Conservation (phyloP, 139 green algal genomes). For the Pseudopediastrum boryanum region DNA sequence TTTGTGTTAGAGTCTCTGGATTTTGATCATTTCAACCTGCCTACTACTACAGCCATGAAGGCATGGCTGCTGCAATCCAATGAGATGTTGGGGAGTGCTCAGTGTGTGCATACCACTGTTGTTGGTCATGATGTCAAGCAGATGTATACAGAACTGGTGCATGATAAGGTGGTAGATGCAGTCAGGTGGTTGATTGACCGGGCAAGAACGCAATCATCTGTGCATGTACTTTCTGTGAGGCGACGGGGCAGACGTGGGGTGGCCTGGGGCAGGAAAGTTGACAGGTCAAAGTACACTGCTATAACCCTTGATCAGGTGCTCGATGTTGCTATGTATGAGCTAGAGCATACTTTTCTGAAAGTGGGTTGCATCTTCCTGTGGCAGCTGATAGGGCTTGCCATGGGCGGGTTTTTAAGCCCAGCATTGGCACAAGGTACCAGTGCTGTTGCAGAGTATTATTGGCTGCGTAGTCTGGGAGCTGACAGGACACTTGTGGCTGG, state of each 20-base stretch:
- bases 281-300: no score
- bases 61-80: not conserved
- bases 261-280: no score
- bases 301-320: no score
- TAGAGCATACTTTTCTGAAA: not conserved
- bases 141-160: slow-evolving; percentile 12
- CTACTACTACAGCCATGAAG: not conserved
- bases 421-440: not conserved
- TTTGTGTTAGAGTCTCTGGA: slow-evolving; percentile 14
- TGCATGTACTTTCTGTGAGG: slow-evolving; percentile 5
- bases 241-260: slow-evolving; percentile 3
- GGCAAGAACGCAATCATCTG: not conserved
- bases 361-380: slow-evolving; percentile 2
- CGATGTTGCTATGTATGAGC: no score
- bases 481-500: not conserved
- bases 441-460: slow-evolving; percentile 21
- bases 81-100: not conserved
- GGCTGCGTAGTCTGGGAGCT: slow-evolving; percentile 5
- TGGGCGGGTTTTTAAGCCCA: slow-evolving; percentile 14
- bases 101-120: not conserved
- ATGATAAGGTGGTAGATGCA: not conserved
- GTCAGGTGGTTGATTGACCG: not conserved
- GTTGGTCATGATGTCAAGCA: slow-evolving; percentile 12
- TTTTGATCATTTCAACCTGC: slow-evolving; percentile 16
- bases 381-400: slow-evolving; percentile 13